A percentile compares a stretch with the other conserved stretches of the same genome.
These are phyloP conservation scores for Kodamaea restingae DNA, from an alignment of 805 yeast species.

Conservation along the genomic window DNA sequence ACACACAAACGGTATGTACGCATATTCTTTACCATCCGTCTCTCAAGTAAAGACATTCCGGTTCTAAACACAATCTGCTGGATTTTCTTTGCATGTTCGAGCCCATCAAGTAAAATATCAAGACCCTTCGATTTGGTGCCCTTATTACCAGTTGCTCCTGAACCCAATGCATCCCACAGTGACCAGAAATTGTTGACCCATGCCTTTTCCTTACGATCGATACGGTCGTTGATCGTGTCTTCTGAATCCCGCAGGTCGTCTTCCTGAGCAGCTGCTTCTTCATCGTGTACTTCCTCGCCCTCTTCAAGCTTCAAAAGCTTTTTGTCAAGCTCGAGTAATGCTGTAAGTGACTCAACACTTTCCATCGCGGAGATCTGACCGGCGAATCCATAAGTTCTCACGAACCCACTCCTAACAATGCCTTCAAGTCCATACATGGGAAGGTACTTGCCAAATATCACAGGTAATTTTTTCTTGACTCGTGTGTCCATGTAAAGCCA, in stretches of 20 bases:
- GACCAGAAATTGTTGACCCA: slow-evolving; percentile 75
- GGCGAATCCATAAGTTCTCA: slow-evolving; percentile 80
- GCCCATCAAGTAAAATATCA: slow-evolving; percentile 60
- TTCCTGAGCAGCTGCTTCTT: slow-evolving; percentile 9
- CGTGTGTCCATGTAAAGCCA: slow-evolving; percentile 88
- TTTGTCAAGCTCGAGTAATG: slow-evolving; percentile 69
- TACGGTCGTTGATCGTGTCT: slow-evolving; percentile 18
- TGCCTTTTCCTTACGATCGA: slow-evolving; percentile 46
- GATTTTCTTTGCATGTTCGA: slow-evolving; percentile 76
- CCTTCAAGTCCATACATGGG: slow-evolving; percentile 79
- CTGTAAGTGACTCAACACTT: slow-evolving; percentile 83
- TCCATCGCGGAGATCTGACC: slow-evolving; percentile 91
- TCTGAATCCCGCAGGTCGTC: slow-evolving; percentile 20
- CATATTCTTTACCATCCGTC: slow-evolving; percentile 72
- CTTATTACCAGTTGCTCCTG: slow-evolving; percentile 12
- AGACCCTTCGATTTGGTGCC: slow-evolving; percentile 37
- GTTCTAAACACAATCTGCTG: slow-evolving; percentile 83
- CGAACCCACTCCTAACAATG: slow-evolving; percentile 78
- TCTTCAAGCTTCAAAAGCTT: slow-evolving; percentile 14
- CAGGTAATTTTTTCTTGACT: slow-evolving; percentile 67
- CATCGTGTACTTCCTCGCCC: slow-evolving; percentile 9
- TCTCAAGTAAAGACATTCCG: slow-evolving; percentile 85
- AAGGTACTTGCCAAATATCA: slow-evolving; percentile 64
- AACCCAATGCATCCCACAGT: slow-evolving; percentile 51
- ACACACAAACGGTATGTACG: slow-evolving; percentile 82